Base-by-base conservation (phyloP, 1,284 basidiomycete species). In the Leccinum fallax region DNA sequence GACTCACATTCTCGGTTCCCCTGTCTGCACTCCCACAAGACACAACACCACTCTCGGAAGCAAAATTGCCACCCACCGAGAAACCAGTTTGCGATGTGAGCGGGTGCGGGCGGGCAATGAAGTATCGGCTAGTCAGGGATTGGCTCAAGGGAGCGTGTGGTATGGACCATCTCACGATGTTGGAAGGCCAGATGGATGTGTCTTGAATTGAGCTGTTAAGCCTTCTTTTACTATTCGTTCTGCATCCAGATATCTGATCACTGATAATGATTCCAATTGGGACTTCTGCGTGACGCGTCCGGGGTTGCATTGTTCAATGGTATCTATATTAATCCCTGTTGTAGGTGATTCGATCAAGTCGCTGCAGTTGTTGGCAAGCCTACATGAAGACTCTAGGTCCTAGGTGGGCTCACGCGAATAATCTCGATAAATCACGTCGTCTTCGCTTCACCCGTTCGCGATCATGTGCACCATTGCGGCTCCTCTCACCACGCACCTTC, bases 1-100 rank as follows among this genome's bases (percentile, higher is more conserved):
- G 64, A 19, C 63, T 87, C 57, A 79, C 81, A 15, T 85, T 89
- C 67, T 83, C 83, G 2, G 79, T 88, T 1, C 87, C 87, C 1
- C 68, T 77, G 0, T 71, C 74, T 51, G 73, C 74, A 4, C 64
- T 83, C 21, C 75, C 77, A 13, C 46, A 40, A 28, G 43, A 38
- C 10, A 11, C 26, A 32, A 36, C 36, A 13, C 51, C 55, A 2
- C 57, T 56, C 2, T 11, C 48, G 5, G 61, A 57, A 52, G 32
- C 55, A 53, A 63, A 7, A 58, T 58, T 21, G 48, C 65, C 43
- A 64, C 57, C 52, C 11, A 55, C 34, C 2, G 58, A 63, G 15
- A 63, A 60, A 40, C 67, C 75, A 0, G 58, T 71, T 5, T 86
- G 85, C 61, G 80, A 79, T 46, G 80, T 85, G 1, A 65, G 70